Evolutionary conservation across 2,329 filamentous ascomycete species (phyloP), one percentile per base, ranked within the genome.

Genomic region (Colletotrichum somersetense): DNA sequence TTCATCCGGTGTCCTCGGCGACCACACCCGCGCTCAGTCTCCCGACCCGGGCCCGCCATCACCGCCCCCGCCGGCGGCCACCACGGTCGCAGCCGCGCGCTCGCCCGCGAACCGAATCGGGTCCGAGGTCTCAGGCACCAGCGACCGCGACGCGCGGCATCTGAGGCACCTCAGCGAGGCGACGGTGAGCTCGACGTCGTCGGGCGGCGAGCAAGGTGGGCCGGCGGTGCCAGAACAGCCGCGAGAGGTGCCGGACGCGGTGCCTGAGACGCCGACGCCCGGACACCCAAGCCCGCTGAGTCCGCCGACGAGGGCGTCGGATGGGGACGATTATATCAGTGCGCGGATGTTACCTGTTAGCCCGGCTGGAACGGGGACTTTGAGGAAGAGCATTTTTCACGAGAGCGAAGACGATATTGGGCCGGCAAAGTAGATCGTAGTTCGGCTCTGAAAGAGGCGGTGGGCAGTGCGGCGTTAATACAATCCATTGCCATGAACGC

Each of bases 111-210:
- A 73, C 35, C 76, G 77, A 56, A 76, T 81, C 35, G 77, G 78
- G 46, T 85, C 83, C n/a, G 82, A 80, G 63, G 76, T 85, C 20
- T 85, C 83, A 20, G 79, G 79, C 40, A 73, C 85, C 38, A 85
- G 81, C 75, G 83, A 84, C 48, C 78, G 80, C 12, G 82, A 85
- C 30, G 74, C 79, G 16, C 71, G 79, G 14, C 84, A 86, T 67
- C 74, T 85, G 65, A 80, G 84, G 2, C 80, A 85, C 50, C 78
- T 82, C 56, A 85, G 83, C 77, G 82, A 83, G 71, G 77, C 78
- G 1, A 84, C 82, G 2, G 81, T 84, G 33, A 82, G 79, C 68
- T 82, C 81, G 44, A 42, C 67, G 20, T 68, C 70, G 2, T 67
- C 59, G 44, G 63, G 70, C 1, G 72, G 65, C 20, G 69, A 65